A percentile compares a stretch with the other conserved stretches of the same genome.
phyloP scores from a whole-genome alignment of 1,284 basidiomycete genomes.

The Puccinia brachypodii region DNA sequence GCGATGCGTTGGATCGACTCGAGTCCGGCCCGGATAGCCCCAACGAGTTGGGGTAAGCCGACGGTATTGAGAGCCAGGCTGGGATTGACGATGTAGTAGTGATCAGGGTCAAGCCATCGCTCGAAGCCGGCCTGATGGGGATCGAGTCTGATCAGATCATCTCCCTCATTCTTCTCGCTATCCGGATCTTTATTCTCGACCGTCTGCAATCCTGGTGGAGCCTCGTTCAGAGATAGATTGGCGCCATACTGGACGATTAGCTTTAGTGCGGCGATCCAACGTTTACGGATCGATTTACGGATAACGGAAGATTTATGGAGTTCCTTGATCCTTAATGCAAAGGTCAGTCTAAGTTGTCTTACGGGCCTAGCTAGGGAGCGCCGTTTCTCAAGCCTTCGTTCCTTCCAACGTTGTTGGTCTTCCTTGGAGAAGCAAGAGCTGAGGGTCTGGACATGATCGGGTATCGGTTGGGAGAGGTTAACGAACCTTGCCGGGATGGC shows the following conservation, averaged over 20 bases:
- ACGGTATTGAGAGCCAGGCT: background rate
- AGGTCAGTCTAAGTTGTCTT: constrained; percentile 20
- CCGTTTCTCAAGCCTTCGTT: background rate
- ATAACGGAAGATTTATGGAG: constrained; percentile 17
- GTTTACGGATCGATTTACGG: constrained; percentile 23
- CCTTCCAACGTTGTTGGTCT: constrained; percentile 6
- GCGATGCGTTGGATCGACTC: background rate
- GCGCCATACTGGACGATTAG: constrained; percentile 38
- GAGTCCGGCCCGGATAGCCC: background rate
- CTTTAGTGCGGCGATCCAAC: constrained; percentile 34
- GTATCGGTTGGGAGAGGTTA: background rate
- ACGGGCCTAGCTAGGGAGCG: background rate
- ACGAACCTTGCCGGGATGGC: background rate
- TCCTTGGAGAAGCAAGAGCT: constrained; percentile 26
- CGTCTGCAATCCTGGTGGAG: background rate
- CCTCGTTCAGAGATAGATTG: background rate
- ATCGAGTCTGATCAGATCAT: background rate
- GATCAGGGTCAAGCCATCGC: background rate
- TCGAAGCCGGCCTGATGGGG: background rate
- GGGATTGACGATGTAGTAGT: constrained; percentile 10
- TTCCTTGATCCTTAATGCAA: constrained; percentile 17
- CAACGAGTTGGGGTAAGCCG: background rate
- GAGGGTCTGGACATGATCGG: background rate
- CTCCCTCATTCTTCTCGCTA: background rate
- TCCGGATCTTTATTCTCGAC: background rate